Percentiles rank a stretch among this genome's conserved stretches.
Conservation (phyloP, 2,329 filamentous ascomycete species). For the Torrubiella hemipterigena region DNA sequence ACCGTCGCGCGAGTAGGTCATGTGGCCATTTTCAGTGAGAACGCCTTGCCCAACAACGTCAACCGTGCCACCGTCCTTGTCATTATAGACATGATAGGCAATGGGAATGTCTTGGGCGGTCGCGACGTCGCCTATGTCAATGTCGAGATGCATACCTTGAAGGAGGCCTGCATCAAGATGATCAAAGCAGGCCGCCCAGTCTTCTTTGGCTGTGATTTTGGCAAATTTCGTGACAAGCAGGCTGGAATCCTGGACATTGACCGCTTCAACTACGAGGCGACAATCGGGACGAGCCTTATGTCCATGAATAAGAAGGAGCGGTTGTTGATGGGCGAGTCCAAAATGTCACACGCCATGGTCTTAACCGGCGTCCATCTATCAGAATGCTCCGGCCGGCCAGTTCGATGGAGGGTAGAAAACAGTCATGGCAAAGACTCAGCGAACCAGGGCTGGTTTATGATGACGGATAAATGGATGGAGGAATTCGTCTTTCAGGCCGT, state of each 20-base stretch:
- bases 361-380: conserved; percentile 66
- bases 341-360: conserved; percentile 81
- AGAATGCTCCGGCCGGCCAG: conserved; percentile 38
- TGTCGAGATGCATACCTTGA: conserved; percentile 56
- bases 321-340: conserved; percentile 55
- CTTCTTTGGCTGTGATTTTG: conserved; percentile 74
- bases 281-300: conserved; percentile 60
- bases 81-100: too few relatives aligned
- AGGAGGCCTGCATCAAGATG: conserved; percentile 59
- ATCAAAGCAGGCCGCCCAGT: conserved; percentile 60
- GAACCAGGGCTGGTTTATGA: conserved; percentile 67
- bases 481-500: conserved; percentile 71
- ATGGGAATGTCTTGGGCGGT: conserved; percentile 65
- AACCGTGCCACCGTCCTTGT: too few relatives aligned
- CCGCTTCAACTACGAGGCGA: conserved; percentile 62
- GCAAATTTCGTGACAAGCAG: conserved; percentile 54
- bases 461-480: conserved; percentile 63
- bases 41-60: too few relatives aligned
- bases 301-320: conserved; percentile 60
- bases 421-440: conserved; percentile 58
- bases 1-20: too few relatives aligned
- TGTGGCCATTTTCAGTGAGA: too few relatives aligned
- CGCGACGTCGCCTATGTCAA: conserved; percentile 65
- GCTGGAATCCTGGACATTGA: conserved; percentile 63
- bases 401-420: conserved; percentile 72